A percentile compares a stretch with the other conserved stretches of the same genome.
Conservation (phyloP, 495 filamentous ascomycete genomes). For the Neohortaea acidophila region DNA sequence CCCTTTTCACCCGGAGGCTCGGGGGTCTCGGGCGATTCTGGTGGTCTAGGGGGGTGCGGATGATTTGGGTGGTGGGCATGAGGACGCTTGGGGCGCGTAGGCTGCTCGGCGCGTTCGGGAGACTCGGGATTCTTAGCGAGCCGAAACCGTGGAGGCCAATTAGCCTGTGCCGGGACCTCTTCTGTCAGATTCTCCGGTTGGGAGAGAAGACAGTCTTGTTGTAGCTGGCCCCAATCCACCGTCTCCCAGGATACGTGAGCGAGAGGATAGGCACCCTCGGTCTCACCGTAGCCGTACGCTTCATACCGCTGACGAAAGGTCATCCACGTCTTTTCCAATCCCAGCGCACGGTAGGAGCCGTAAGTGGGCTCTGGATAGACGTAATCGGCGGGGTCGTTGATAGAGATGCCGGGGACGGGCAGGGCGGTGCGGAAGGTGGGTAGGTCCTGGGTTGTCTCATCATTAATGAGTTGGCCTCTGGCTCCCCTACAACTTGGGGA, state of each 20-base stretch:
- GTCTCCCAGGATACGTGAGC: not conserved
- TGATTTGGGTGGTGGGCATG: no score
- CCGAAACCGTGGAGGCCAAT: not conserved
- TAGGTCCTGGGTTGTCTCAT: no score
- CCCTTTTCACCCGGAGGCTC: no score
- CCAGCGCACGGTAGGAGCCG: conserved; percentile 2
- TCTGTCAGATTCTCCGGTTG: not conserved
- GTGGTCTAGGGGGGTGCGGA: no score
- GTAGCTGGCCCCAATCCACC: conserved; percentile 5
- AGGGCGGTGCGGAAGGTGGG: no score
- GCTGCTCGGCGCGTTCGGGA: not conserved
- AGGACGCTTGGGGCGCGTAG: no score
- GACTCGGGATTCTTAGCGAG: not conserved
- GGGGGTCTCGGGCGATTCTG: not conserved
- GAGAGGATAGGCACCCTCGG: not conserved
- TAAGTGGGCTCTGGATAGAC: not conserved
- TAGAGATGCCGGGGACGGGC: no score
- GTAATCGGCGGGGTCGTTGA: not conserved
- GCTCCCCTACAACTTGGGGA: no score
- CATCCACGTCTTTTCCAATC: conserved; percentile 7
- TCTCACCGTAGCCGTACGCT: conserved; percentile 4
- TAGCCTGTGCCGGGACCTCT: not conserved
- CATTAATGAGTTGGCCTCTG: no score
- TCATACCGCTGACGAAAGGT: conserved; percentile 3
- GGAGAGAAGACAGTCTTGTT: not conserved